A percentile compares a stretch with the other conserved stretches of the same genome.
Conservation (phyloP, 2,329 filamentous ascomycete species). For the Aspergillus costaricaensis region DNA sequence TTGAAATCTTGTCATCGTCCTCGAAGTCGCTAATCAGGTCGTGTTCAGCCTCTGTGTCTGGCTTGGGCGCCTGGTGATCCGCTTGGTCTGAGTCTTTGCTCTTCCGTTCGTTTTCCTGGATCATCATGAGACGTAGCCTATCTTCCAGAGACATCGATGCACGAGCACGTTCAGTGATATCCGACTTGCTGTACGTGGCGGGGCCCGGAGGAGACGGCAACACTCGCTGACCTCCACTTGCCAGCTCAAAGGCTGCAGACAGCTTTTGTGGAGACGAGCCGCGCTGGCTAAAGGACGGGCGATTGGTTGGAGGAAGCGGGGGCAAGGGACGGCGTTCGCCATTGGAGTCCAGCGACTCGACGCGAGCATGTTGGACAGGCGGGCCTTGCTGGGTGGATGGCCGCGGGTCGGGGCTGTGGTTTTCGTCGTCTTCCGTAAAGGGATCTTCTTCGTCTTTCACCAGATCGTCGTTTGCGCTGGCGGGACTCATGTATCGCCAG, state of each 20-base stretch:
- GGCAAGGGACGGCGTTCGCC: conserved; percentile 82
- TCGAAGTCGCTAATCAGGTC: not conserved
- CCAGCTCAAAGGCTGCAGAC: conserved; percentile 71
- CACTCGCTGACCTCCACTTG: conserved; percentile 65
- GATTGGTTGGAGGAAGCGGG: conserved; percentile 66
- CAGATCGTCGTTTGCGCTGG: conserved; percentile 58
- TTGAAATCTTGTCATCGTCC: conserved; percentile 29
- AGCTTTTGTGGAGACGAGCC: conserved; percentile 63
- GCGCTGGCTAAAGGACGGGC: conserved; percentile 46
- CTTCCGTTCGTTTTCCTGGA: conserved; percentile 63
- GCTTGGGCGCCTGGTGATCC: not conserved
- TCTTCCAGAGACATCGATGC: conserved; percentile 83
- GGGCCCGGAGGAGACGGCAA: conserved; percentile 72
- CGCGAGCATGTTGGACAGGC: conserved; percentile 55
- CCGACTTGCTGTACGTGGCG: conserved; percentile 69
- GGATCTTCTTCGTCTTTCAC: conserved; percentile 63
- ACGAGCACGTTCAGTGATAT: conserved; percentile 74
- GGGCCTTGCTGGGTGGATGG: conserved; percentile 45
- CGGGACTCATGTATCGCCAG: conserved; percentile 79
- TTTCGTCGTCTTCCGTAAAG: conserved; percentile 65
- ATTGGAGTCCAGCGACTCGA: conserved; percentile 75
- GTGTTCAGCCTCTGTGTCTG: not conserved
- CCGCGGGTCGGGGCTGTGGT: conserved; percentile 64
- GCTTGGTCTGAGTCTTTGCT: conserved; percentile 5
- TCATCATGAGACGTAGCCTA: conserved; percentile 83